These are phyloP conservation scores for Persicaria tinctoria DNA, from an alignment of 148 eudicot genomes.

Conservation along the genomic window DNA sequence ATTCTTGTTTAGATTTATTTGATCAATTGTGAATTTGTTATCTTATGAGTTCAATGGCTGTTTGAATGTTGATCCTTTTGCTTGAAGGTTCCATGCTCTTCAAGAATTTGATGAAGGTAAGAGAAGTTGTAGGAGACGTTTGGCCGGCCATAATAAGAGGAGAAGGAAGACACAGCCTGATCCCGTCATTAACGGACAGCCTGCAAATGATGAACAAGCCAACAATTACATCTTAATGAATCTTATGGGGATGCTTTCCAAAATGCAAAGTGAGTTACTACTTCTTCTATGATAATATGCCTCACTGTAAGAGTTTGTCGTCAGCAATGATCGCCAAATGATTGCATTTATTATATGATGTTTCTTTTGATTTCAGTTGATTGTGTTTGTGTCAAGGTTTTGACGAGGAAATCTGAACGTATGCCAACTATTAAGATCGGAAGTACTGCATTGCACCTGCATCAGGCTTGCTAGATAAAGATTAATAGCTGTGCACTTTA, in stretches of 20 bases:
- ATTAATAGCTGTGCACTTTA: not conserved
- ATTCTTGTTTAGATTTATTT: not conserved
- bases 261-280: constrained; percentile 10
- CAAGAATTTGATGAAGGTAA: constrained; percentile 94
- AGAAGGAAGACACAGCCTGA: constrained; percentile 95
- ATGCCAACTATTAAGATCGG: not conserved
- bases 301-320: not conserved
- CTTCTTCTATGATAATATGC: not conserved
- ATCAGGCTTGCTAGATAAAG: not conserved
- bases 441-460: not conserved
- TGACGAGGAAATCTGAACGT: not conserved
- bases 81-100: constrained; percentile 80
- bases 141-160: constrained; percentile 88
- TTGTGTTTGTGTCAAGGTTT: not conserved
- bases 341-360: not conserved
- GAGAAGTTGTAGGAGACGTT: constrained; percentile 91
- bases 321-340: not conserved
- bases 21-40: not conserved
- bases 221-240: constrained; percentile 10
- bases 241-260: constrained; percentile 11
- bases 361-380: not conserved
- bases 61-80: constrained; percentile 12
- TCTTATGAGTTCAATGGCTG: not conserved
- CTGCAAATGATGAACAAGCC: constrained; percentile 9
- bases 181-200: constrained; percentile 31